A percentile compares a stretch with the other conserved stretches of the same genome.
Conservation (phyloP, 2,329 filamentous ascomycete species). For the Hymenotorrendiella dingleyae region DNA sequence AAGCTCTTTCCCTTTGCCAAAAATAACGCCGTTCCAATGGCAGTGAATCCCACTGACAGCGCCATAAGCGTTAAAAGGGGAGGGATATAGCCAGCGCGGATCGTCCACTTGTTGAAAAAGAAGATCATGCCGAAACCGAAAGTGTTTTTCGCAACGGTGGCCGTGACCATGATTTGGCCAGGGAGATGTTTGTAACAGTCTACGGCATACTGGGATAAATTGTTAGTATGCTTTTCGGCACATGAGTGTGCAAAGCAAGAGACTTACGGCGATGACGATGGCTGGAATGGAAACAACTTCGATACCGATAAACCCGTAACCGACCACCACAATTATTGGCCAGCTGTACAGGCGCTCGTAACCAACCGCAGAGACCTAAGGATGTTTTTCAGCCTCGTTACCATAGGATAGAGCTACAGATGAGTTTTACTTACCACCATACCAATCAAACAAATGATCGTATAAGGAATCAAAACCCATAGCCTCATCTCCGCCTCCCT, state of each 20-base stretch:
- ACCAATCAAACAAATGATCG: constrained; percentile 39
- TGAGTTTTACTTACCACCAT: too few species aligned
- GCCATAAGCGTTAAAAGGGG: constrained; percentile 56
- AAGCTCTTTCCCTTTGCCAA: constrained; percentile 54
- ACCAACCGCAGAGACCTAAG: constrained; percentile 55
- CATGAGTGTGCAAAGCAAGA: constrained; percentile 56
- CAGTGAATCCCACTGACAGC: constrained; percentile 47
- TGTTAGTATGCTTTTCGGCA: constrained; percentile 56
- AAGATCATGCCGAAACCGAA: constrained; percentile 56
- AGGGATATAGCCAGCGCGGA: constrained; percentile 43
- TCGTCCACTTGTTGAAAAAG: constrained; percentile 48
- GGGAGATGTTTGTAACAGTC: constrained; percentile 59
- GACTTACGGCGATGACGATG: constrained; percentile 53
- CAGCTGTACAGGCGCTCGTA: constrained; percentile 48
- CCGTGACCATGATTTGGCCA: constrained; percentile 51
- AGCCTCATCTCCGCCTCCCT: constrained; percentile 36
- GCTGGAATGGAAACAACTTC: constrained; percentile 54
- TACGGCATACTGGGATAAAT: constrained; percentile 54
- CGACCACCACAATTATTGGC: constrained; percentile 51
- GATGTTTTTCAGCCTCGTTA: constrained; percentile 31
- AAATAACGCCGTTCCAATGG: constrained; percentile 44
- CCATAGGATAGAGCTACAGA: constrained; percentile 51
- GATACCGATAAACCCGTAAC: constrained; percentile 49
- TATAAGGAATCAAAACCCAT: constrained; percentile 30
- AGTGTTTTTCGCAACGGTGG: constrained; percentile 59